Percentiles rank a stretch among this genome's conserved stretches.
These are phyloP conservation scores for Alternaria alternata DNA, from an alignment of 2,329 filamentous ascomycete genomes.

Conservation along the genomic window DNA sequence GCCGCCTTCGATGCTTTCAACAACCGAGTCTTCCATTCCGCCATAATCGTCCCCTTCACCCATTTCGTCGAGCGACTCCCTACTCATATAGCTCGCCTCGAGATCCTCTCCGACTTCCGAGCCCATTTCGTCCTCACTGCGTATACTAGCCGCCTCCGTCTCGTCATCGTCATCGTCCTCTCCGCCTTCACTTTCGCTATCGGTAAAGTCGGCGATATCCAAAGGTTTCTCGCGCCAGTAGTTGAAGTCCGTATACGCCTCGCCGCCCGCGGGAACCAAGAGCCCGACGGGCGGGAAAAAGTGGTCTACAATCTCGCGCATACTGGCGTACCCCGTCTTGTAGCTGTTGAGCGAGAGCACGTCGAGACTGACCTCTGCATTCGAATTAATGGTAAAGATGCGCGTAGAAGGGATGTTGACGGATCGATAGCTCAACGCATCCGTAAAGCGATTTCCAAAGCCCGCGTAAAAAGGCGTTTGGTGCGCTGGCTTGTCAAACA, in stretches of 20 bases:
- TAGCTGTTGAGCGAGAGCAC: slow-evolving; percentile 90
- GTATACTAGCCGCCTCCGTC: slow-evolving; percentile 51
- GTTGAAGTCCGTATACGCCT: slow-evolving; percentile 95
- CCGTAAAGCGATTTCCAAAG: slow-evolving; percentile 94
- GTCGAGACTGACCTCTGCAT: slow-evolving; percentile 93
- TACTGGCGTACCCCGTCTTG: slow-evolving; percentile 95
- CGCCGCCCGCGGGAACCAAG: slow-evolving; percentile 85
- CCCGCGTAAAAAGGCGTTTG: slow-evolving; percentile 93
- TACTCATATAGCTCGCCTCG: slow-evolving; percentile 65
- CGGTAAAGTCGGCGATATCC: slow-evolving; percentile 87
- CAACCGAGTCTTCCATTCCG: slow-evolving; percentile 56
- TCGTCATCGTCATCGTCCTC: slow-evolving; percentile 55
- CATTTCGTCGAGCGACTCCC: slow-evolving; percentile 58
- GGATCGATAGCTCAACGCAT: slow-evolving; percentile 93
- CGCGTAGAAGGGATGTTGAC: slow-evolving; percentile 93
- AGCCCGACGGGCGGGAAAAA: slow-evolving; percentile 94
- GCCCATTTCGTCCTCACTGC: slow-evolving; percentile 61
- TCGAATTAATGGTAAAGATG: slow-evolving; percentile 99
- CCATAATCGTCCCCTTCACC: not conserved
- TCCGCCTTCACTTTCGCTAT: slow-evolving; percentile 67
- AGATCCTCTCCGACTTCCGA: slow-evolving; percentile 57
- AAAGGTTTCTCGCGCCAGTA: slow-evolving; percentile 91
- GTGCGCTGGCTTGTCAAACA: slow-evolving; percentile 72
- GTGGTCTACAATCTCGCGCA: slow-evolving; percentile 96
- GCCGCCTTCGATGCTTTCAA: slow-evolving; percentile 59